phyloP scores from a whole-genome alignment of 2,329 filamentous ascomycete genomes.

The Clonostachys solani region DNA sequence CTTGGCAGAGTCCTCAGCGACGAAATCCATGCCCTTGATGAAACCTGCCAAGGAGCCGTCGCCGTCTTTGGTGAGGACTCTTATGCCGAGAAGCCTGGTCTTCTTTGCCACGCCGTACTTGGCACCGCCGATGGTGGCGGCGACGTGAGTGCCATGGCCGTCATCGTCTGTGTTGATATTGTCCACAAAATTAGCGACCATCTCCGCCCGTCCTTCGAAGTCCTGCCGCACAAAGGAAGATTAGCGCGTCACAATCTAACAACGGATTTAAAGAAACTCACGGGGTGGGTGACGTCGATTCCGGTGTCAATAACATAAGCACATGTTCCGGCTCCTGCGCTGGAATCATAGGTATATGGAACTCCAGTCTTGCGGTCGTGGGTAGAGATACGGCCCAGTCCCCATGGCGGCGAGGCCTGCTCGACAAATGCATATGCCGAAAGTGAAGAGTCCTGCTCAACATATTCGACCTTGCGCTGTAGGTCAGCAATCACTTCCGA shows the following conservation, averaged over 20 bases:
- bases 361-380: constrained; percentile 6
- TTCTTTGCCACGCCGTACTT: constrained; percentile 41
- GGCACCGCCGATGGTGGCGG: constrained; percentile 30
- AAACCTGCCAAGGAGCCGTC: constrained; percentile 31
- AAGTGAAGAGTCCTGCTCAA: constrained; percentile 27
- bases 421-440: constrained; percentile 3
- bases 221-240: constrained; percentile 2
- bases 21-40: constrained; percentile 38
- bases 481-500: not conserved
- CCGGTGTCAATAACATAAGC: constrained; percentile 16
- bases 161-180: constrained; percentile 20
- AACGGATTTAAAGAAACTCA: constrained; percentile 8
- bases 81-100: constrained; percentile 35
- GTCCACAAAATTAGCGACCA: constrained; percentile 5
- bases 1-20: constrained; percentile 23
- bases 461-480: constrained; percentile 18
- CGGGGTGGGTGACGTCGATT: constrained; percentile 12
- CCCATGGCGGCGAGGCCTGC: constrained; percentile 10
- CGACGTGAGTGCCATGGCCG: constrained; percentile 22
- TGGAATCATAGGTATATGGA: constrained; percentile 11
- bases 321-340: constrained; percentile 13
- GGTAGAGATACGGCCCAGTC: constrained; percentile 18
- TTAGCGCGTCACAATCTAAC: not conserved
- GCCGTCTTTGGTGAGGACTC: constrained; percentile 33
- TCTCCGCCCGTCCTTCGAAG: constrained; percentile 11